Evolutionary conservation across 129 eudicot species (phyloP).

Genomic region (Tanacetum coccineum): DNA sequence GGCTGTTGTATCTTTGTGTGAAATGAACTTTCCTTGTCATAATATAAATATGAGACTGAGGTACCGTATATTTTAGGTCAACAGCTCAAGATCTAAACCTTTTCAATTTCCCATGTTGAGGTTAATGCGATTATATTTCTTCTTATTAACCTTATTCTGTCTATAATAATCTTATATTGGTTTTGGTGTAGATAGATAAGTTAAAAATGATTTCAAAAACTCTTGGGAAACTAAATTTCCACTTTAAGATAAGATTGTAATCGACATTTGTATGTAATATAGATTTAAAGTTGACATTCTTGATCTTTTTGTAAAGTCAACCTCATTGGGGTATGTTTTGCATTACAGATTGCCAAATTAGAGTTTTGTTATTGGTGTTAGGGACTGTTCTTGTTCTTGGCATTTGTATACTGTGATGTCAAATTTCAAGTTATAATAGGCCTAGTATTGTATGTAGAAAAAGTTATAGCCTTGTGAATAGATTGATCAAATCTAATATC

Average conservation of each 20-base stretch:
- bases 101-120: slow-evolving; percentile 19
- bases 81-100: slow-evolving; percentile 16
- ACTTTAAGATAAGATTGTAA: background rate
- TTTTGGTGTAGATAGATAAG: slow-evolving; percentile 21
- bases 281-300: slow-evolving; percentile 5
- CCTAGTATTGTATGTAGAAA: slow-evolving; percentile 28
- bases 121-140: slow-evolving; percentile 14
- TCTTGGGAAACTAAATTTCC: background rate
- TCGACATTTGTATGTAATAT: slow-evolving; percentile 12
- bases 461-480: slow-evolving; percentile 27
- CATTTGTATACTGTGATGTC: slow-evolving; percentile 33
- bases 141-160: background rate
- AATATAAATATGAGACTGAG: no score
- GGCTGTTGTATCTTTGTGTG: no score
- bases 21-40: no score
- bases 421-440: slow-evolving; percentile 26
- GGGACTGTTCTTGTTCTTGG: slow-evolving; percentile 26
- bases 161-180: slow-evolving; percentile 4
- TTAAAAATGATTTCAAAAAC: slow-evolving; percentile 17
- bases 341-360: slow-evolving; percentile 34
- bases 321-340: background rate
- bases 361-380: slow-evolving; percentile 21
- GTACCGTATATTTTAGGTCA: no score
- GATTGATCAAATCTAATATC: slow-evolving; percentile 29
- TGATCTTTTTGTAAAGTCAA: slow-evolving; percentile 9